Percentiles rank a stretch among this genome's conserved stretches.
phyloP scores from a whole-genome alignment of 768 basidiomycete species.

The Auricularia auricula-judae region DNA sequence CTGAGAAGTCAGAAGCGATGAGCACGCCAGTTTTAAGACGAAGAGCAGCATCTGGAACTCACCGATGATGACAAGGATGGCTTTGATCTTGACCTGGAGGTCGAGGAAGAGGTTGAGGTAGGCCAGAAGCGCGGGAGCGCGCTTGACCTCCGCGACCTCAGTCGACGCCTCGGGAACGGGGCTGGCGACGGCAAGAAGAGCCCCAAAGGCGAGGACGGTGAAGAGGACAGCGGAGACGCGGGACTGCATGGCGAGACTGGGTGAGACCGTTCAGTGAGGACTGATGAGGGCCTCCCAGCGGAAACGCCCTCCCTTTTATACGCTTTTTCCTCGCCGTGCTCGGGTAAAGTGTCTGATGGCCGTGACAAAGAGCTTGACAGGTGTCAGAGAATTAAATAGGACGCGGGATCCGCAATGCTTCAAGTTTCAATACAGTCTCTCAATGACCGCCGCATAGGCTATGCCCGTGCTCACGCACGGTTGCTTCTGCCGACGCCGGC shows the following conservation, averaged over 20 bases:
- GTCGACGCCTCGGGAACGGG: neutral
- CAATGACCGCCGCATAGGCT: too few relatives aligned
- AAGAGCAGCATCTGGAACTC: neutral
- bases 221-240: neutral
- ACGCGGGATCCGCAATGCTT: too few relatives aligned
- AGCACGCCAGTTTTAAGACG: neutral
- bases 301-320: too few relatives aligned
- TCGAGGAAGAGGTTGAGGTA: neutral
- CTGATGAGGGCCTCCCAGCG: too few relatives aligned
- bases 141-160: neutral
- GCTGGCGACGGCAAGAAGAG: neutral
- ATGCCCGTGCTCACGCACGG: too few relatives aligned
- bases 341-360: too few relatives aligned
- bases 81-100: neutral
- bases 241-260: neutral
- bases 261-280: too few relatives aligned
- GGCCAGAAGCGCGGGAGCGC: neutral
- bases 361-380: too few relatives aligned
- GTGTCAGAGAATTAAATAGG: too few relatives aligned
- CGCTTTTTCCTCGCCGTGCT: too few relatives aligned
- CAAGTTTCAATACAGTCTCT: too few relatives aligned
- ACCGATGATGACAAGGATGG: neutral
- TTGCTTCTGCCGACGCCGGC: too few relatives aligned
- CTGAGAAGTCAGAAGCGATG: neutral
- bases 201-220: neutral